A percentile compares a stretch with the other conserved stretches of the same genome.
Evolutionary conservation across 768 basidiomycete species (phyloP).

Genomic region (Hydnum rufescens): DNA sequence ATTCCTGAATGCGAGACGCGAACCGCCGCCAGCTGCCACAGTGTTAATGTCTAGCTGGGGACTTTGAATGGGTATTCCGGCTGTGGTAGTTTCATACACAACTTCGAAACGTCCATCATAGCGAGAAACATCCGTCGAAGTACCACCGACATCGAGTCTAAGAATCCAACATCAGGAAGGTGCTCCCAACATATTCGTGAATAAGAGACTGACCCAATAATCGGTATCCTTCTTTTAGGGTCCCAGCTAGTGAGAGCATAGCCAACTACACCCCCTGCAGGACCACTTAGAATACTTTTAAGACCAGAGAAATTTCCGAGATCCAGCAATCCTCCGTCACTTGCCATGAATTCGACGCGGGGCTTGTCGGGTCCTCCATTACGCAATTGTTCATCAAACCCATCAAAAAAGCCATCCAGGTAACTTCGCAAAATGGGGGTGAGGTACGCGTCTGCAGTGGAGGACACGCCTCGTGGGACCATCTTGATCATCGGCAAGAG

Average conservation of each 20-base stretch:
- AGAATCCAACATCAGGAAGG: background rate
- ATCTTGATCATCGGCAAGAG: constrained; percentile 92
- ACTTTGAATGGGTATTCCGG: constrained; percentile 79
- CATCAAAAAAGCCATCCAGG: constrained; percentile 76
- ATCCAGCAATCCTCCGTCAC: constrained; percentile 73
- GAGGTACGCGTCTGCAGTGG: constrained; percentile 88
- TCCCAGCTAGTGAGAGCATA: constrained; percentile 93
- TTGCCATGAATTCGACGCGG: constrained; percentile 89
- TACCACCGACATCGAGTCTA: constrained; percentile 85
- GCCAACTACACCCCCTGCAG: constrained; percentile 91
- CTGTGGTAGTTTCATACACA: constrained; percentile 90
- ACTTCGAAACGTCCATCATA: constrained; percentile 82
- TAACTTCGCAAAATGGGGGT: constrained; percentile 75
- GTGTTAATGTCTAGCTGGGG: constrained; percentile 93
- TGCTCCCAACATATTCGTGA: background rate
- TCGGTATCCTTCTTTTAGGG: constrained; percentile 39
- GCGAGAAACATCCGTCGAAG: constrained; percentile 86
- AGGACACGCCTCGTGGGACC: constrained; percentile 80
- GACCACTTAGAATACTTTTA: constrained; percentile 83
- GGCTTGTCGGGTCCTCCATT: constrained; percentile 23
- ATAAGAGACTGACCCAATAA: constrained; percentile 53
- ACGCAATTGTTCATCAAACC: constrained; percentile 59
- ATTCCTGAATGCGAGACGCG: constrained; percentile 71
- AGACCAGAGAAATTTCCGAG: constrained; percentile 73
- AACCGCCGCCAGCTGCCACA: constrained; percentile 89